Evolutionary conservation across 345 rosid species (phyloP).

Genomic region (Acer yangbiense): DNA sequence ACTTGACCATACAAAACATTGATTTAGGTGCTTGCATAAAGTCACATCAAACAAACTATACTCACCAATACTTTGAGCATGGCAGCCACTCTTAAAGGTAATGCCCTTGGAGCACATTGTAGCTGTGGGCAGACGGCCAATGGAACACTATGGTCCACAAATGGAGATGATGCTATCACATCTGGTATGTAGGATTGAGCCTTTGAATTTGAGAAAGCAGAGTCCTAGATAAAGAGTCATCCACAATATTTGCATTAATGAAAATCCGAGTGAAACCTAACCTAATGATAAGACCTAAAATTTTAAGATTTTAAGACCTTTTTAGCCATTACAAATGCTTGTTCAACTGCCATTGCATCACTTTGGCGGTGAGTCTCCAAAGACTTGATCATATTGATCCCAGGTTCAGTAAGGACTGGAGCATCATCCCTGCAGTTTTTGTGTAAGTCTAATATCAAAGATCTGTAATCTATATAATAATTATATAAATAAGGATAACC

Average conservation of each 20-base stretch:
- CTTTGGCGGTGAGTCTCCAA: slow-evolving; percentile 68
- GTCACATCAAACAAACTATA: slow-evolving; percentile 10
- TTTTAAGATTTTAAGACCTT: slow-evolving; percentile 47
- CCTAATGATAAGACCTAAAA: slow-evolving; percentile 10
- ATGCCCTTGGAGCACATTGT: slow-evolving; percentile 52
- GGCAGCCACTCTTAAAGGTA: slow-evolving; percentile 86
- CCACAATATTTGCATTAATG: slow-evolving; percentile 20
- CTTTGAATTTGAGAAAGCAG: slow-evolving; percentile 53
- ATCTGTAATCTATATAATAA: slow-evolving; percentile 1
- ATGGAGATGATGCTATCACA: slow-evolving; percentile 70
- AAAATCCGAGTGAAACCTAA: slow-evolving; percentile 11
- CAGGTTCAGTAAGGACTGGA: slow-evolving; percentile 48
- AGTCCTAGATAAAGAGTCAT: slow-evolving; percentile 48
- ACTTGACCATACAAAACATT: not conserved
- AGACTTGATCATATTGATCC: slow-evolving; percentile 36
- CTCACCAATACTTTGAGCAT: slow-evolving; percentile 88
- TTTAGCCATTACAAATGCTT: slow-evolving; percentile 69
- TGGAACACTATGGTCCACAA: slow-evolving; percentile 36
- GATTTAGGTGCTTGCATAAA: not conserved
- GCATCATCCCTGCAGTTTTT: slow-evolving; percentile 66
- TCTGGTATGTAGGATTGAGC: slow-evolving; percentile 62
- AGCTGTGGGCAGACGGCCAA: slow-evolving; percentile 80
- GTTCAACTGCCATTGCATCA: slow-evolving; percentile 91
- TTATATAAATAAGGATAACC: slow-evolving; percentile 18
- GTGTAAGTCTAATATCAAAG: slow-evolving; percentile 21